A percentile compares a stretch with the other conserved stretches of the same genome.
Conservation (phyloP, 2,329 filamentous ascomycete genomes). For the Aspergillus sp. region DNA sequence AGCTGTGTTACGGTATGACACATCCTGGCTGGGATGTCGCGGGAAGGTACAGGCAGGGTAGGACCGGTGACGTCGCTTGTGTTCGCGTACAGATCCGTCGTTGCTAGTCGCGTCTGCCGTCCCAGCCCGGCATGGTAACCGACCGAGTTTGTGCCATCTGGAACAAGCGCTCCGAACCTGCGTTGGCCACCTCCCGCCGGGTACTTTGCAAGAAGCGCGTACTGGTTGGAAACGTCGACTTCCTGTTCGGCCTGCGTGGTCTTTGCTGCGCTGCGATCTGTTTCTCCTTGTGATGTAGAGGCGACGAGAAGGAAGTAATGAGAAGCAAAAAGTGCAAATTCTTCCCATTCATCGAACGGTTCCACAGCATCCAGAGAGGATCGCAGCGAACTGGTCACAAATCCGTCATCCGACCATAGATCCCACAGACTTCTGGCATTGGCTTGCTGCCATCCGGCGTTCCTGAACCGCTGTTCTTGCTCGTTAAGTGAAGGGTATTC, state of each 20-base stretch:
- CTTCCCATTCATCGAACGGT: slow-evolving; percentile 95
- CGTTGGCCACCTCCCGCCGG: slow-evolving; percentile 50
- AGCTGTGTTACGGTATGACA: slow-evolving; percentile 76
- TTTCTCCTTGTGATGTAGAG: slow-evolving; percentile 35
- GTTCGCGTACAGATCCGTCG: slow-evolving; percentile 51
- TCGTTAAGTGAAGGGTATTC: slow-evolving; percentile 66
- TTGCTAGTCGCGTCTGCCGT: slow-evolving; percentile 50
- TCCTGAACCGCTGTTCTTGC: slow-evolving; percentile 68
- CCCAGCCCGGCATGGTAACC: slow-evolving; percentile 47
- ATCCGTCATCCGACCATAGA: slow-evolving; percentile 71
- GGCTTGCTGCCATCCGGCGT: slow-evolving; percentile 67
- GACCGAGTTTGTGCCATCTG: slow-evolving; percentile 33
- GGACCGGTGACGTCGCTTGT: slow-evolving; percentile 50
- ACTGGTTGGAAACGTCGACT: slow-evolving; percentile 16
- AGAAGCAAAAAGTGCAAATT: slow-evolving; percentile 79
- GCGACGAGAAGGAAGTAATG: slow-evolving; percentile 83
- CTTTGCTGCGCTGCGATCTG: background rate
- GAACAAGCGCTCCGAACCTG: slow-evolving; percentile 62
- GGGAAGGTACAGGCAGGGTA: slow-evolving; percentile 47
- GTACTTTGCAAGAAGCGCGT: slow-evolving; percentile 24
- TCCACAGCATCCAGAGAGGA: slow-evolving; percentile 68
- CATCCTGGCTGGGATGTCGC: slow-evolving; percentile 54
- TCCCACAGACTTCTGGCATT: slow-evolving; percentile 74
- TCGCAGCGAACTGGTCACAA: slow-evolving; percentile 64
- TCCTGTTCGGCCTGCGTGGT: background rate